Evolutionary conservation across 1,284 basidiomycete genomes (phyloP), one percentile per base, ranked within the genome.

Genomic region (Malassezia globosa): DNA sequence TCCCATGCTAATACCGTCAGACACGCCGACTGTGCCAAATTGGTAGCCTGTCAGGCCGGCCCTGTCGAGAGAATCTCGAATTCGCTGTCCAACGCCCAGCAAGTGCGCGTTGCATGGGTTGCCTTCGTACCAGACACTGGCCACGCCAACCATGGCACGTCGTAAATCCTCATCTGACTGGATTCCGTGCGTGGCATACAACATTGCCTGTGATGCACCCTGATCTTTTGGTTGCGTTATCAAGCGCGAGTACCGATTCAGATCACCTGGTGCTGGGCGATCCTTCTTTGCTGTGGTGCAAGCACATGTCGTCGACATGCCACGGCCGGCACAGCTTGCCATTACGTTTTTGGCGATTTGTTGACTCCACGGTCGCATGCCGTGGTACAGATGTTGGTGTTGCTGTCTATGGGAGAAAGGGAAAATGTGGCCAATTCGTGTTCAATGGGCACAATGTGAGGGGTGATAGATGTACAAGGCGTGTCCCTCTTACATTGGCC

Each of bases 21-120:
- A 63, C 7, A 72, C 69, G 42, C 69, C 69, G n/a, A 70, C 66
- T 19, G 64, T 56, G 37, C 66, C 66, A 37, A 66, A 70, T 50
- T 70, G 64, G 55, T 69, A 70, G 5, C 64, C 67, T 7, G 64
- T 70, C 21, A 69, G 54, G n/a, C 69, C 69, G 6, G 65, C 64
- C 8, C 58, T 51, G 46, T 61, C 45, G 7, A 70, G 42, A 11
- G 59, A 61, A 33, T 59, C 50, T 29, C 67, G 67, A 46, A 72
- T 59, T 22, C 58, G 52, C 49, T 67, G 59, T 18, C 64, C 63
- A 36, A 72, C 48, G 23, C 53, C 59, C 39, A 70, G 57, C 22
- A 72, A 57, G 47, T 72, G 69, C n/a, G 63, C 52, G 46, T 72
- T 69, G 57, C 69, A 69, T 4, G 69, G 69, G 51, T 69, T 69